These are phyloP conservation scores for Spirogloea muscicola DNA, from an alignment of 139 green algal genomes.

Conservation along the genomic window DNA sequence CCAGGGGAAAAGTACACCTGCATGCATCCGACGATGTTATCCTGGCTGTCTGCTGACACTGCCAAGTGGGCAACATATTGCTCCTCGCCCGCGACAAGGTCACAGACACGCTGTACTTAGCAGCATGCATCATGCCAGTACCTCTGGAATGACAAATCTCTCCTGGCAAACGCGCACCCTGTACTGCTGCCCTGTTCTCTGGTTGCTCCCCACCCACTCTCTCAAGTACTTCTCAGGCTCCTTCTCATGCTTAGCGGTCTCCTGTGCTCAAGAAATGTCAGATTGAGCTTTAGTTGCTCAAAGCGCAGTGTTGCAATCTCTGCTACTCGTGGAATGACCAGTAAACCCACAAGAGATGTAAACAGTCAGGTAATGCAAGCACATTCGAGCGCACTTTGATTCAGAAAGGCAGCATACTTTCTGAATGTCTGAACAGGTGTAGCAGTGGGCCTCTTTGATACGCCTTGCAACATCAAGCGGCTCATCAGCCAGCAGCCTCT, in stretches of 20 bases:
- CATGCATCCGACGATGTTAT: too few relatives aligned
- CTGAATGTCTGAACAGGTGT: conserved; percentile 65
- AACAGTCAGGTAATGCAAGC: not conserved
- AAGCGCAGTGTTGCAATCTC: too few relatives aligned
- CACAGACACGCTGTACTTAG: not conserved
- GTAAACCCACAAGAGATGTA: not conserved
- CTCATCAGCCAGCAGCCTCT: conserved; percentile 60
- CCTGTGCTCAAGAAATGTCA: too few relatives aligned
- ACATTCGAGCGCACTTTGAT: too few relatives aligned
- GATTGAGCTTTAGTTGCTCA: too few relatives aligned
- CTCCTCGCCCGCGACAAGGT: not conserved
- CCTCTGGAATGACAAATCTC: conserved; percentile 70
- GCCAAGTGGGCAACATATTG: too few relatives aligned
- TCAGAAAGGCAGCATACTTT: too few relatives aligned
- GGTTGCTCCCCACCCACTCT: conserved; percentile 40
- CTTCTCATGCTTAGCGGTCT: conserved; percentile 60
- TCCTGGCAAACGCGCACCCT: conserved; percentile 59
- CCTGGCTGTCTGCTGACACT: too few relatives aligned
- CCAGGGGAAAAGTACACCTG: conserved; percentile 71
- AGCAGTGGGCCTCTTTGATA: conserved; percentile 73
- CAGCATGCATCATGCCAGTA: not conserved
- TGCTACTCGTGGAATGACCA: too few relatives aligned
- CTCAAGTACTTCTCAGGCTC: conserved; percentile 62
- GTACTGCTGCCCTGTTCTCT: conserved; percentile 40
- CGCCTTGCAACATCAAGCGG: conserved; percentile 58